Evolutionary conservation across 257 asterid genomes (phyloP), one percentile per base, ranked within the genome.

Genomic region (Forsythia viridissima): DNA sequence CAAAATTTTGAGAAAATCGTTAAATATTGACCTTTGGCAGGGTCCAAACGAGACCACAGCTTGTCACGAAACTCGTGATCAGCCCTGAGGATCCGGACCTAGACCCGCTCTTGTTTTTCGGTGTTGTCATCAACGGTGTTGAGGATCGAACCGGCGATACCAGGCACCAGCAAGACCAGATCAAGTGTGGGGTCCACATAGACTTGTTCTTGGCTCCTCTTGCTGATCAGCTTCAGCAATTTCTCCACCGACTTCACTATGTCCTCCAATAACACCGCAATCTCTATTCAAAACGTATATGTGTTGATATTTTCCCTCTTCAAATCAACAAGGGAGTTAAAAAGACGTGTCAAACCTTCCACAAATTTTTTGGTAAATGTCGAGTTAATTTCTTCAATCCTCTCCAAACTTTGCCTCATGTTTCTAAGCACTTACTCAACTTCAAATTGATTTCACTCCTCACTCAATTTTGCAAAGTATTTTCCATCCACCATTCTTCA

Each of bases 181-280:
- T 80, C 88, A 39, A 85, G 88, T 5, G 76, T 67, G 20, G 88
- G 88, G 77, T 79, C 89, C 65, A 82, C 80, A 42, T 66, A 83
- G 52, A 75, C 81, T 82, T 84, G 82, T 61, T 77, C 43, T 39
- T 77, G 44, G 37, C 69, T 55, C 2, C 10, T 68, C 63, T 51
- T 77, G 43, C 40, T 77, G 67, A 80, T 84, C 43, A 90, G 67
- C 86, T 81, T 86, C 86, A 88, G 18, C 82, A 89, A 88, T 21
- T 75, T 79, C 90, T 88, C 92, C 68, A 90, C 77, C 41, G 94
- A 84, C 87, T 80, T 87, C 73, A 90, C 83, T 42, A 88, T 75
- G 46, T 90, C 92, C 52, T 90, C 94, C 82, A 90, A 71, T 80
- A 86, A 51, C 80, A 71, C 77, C 57, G 87, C 88, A 91, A 90